Percentiles rank a stretch among this genome's conserved stretches.
phyloP scores from a whole-genome alignment of 441 rosid species.

The Melastoma candidum region DNA sequence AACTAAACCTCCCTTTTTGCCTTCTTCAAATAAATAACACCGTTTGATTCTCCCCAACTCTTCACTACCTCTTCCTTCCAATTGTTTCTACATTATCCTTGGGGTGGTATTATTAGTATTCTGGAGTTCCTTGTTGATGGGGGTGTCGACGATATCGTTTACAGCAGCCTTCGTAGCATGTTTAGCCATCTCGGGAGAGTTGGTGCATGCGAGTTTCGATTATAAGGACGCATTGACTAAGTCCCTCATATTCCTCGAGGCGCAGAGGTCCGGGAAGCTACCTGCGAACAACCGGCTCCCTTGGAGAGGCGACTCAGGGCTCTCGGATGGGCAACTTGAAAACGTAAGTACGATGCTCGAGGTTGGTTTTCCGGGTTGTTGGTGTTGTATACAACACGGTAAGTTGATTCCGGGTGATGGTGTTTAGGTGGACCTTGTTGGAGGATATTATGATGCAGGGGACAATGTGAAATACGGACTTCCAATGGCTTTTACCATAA shows the following conservation, averaged over 20 bases:
- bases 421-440: conserved; percentile 53
- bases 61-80: no score
- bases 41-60: neutral
- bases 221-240: conserved; percentile 68
- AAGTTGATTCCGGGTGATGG: neutral
- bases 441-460: conserved; percentile 97
- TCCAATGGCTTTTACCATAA: conserved; percentile 85
- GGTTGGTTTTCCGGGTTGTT: neutral
- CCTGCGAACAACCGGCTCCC: conserved; percentile 43
- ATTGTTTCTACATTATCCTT: no score
- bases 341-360: conserved; percentile 26
- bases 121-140: conserved; percentile 20
- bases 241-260: conserved; percentile 75
- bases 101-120: no score
- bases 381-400: neutral
- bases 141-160: conserved; percentile 15
- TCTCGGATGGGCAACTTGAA: conserved; percentile 65
- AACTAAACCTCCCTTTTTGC: neutral
- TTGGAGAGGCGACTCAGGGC: conserved; percentile 94
- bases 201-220: conserved; percentile 26
- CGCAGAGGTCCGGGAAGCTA: conserved; percentile 86
- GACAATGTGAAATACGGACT: conserved; percentile 86
- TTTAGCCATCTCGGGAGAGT: conserved; percentile 29
- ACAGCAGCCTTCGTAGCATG: conserved; percentile 23
- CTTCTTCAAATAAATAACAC: neutral